These are phyloP conservation scores for Alternaria triticina DNA, from an alignment of 2,329 filamentous ascomycete species.

Conservation along the genomic window DNA sequence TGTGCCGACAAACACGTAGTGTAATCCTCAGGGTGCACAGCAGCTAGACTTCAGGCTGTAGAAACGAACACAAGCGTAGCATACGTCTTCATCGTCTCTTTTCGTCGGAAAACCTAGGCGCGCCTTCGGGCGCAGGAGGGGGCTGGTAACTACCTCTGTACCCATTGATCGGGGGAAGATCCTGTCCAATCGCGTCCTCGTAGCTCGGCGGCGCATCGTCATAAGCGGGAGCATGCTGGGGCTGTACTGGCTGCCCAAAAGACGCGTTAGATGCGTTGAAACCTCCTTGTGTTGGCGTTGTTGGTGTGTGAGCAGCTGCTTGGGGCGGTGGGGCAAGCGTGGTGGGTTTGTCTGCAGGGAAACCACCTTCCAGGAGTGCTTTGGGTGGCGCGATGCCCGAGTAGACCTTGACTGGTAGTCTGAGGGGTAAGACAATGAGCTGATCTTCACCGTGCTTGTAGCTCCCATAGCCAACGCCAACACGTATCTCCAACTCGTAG, in stretches of 20 bases:
- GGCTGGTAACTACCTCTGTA: constrained; percentile 69
- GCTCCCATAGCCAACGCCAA: constrained; percentile 78
- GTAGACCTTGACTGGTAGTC: constrained; percentile 80
- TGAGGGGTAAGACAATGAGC: constrained; percentile 77
- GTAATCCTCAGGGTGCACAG: background rate
- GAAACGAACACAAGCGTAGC: background rate
- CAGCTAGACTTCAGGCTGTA: background rate
- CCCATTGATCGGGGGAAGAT: constrained; percentile 75
- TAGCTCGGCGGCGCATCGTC: constrained; percentile 94
- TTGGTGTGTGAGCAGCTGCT: constrained; percentile 30
- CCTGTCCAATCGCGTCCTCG: constrained; percentile 86
- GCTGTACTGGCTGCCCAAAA: constrained; percentile 26
- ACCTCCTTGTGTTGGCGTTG: constrained; percentile 29
- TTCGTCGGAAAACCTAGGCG: constrained; percentile 45
- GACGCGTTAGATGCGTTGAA: constrained; percentile 25
- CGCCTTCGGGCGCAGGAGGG: constrained; percentile 48
- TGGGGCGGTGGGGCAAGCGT: constrained; percentile 21
- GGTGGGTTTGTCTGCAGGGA: constrained; percentile 32
- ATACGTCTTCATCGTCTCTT: constrained; percentile 37
- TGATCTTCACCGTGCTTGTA: constrained; percentile 66
- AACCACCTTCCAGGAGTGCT: constrained; percentile 73
- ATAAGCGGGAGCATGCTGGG: constrained; percentile 51
- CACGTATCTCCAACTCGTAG: constrained; percentile 83
- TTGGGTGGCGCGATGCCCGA: constrained; percentile 85
- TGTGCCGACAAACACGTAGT: background rate